Evolutionary conservation across 2,329 filamentous ascomycete species (phyloP), one percentile per base, ranked within the genome.

Genomic region (Metarhizium humberi): DNA sequence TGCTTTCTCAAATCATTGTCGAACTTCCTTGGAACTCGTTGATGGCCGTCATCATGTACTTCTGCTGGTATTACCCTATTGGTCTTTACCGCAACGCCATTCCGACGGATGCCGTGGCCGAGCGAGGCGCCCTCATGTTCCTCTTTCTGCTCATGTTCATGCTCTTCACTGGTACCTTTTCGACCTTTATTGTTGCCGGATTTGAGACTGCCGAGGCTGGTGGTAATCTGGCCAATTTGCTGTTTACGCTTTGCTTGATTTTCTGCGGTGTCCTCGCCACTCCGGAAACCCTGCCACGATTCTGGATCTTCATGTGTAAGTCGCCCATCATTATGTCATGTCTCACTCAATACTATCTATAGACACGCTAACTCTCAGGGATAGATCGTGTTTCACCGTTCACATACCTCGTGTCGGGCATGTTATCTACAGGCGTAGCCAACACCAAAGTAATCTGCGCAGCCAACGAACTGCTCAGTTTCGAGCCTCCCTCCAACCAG

Each of bases 31-130:
- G 88, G 85, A 90, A 95, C 67, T 80, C 84, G 0, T 71, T 94
- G 47, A 86, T 88, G 78, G 81, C 84, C 3, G 78, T 85, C n/a
- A 72, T 95, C 60, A 86, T 92, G 74, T 95, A 78, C 75, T 78
- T 90, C 64, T 85, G 78, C 68, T 92, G 88, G 82, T 96, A 95
- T 75, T 96, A 92, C 67, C 89, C 90, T 1, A 81, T 95, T 54
- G 89, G 88, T 2, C 79, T 94, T 10, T 84, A 90, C 69, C 71
- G 73, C 57, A 92, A 92, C 64, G 87, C 88, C 2, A 72, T 76
- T 16, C 75, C 75, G 1, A 82, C 82, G 4, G 78, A 79, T 57
- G 74, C 83, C 59, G 79, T 86, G 1, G 67, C 78, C 5, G 82
- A 90, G 63, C 87, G 90, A 34, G 88, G 89, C 10, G 86, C 76